Base-by-base conservation (phyloP, 192 early-diverging fungal species). In the Umbelopsis sp. region DNA sequence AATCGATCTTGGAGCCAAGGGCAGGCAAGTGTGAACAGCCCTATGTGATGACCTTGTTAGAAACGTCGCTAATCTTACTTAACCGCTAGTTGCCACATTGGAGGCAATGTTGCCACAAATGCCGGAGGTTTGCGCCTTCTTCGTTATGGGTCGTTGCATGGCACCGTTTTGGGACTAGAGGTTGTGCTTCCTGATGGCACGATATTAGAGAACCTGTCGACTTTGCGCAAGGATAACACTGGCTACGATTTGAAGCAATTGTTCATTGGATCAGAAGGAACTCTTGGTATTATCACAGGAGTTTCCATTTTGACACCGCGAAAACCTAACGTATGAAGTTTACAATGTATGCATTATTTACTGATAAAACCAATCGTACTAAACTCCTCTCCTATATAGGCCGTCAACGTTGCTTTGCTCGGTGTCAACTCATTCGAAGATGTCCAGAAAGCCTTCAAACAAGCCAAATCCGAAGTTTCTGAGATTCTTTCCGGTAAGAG, bases 91-190 rank as follows among this genome's bases (percentile, higher is more conserved):
- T 98, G 97, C 80, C 95, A 97, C 67, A 97, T 99, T 71, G 98
- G 98, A 64, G 98, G 98, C 45, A 99, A 99, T 71, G 92, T 99
- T n/a, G 92, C 97, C 11, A 97, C 97, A 8, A 99, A 99, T 79
- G 98, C 98, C 1, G 98, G 98, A 46, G 98, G 98, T 3, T 83
- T 99, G 55, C 83, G 97, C 61, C 83, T 95, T 27, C 78, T 99
- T 67, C 91, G 98, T 20, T 99, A 99, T 78, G 98, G 98, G 30
- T 91, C 92, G 6, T 84, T 98, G 47, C 98, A 98, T 71, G 97
- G 98, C 16, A 93, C 94, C n/a, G 96, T 99, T 13, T 82, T 99
- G 20, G 93, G 94, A 0, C 80, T 99, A 66, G 98, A 99, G 82
- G 94, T 90, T 20, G 98, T 97, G 0, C 81, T 98, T 22, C 85